A percentile compares a stretch with the other conserved stretches of the same genome.
phyloP scores from a whole-genome alignment of 495 filamentous ascomycete species.

The Penicillium diatomitis region DNA sequence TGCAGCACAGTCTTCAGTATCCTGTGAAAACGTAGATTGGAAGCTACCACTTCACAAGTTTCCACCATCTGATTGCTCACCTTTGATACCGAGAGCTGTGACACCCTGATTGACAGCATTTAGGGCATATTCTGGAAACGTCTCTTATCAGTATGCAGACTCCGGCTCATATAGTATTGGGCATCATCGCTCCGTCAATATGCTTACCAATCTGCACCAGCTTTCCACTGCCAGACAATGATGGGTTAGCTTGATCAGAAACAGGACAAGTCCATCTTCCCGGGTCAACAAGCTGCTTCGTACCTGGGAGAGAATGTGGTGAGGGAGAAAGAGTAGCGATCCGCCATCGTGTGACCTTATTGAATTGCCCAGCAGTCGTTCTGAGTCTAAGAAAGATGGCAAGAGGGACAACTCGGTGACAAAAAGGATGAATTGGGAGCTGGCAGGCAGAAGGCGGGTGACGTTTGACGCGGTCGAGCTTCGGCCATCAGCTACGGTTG shows the following conservation, averaged over 20 bases:
- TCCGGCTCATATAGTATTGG: background rate
- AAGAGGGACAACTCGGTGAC: constrained; percentile 8
- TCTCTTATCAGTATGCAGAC: constrained; percentile 8
- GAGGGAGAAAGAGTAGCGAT: constrained; percentile 98
- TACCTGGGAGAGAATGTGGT: constrained; percentile 99
- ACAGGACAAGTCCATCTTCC: background rate
- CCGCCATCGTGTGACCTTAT: constrained; percentile 59
- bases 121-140: constrained; percentile 81
- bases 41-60: background rate
- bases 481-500: constrained; percentile 12
- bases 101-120: constrained; percentile 99
- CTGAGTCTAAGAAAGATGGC: constrained; percentile 1
- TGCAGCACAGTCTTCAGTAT: no score
- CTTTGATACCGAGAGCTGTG: constrained; percentile 97
- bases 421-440: background rate
- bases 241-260: constrained; percentile 36
- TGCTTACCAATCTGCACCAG: constrained; percentile 61
- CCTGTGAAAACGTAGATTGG: no score
- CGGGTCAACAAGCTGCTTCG: constrained; percentile 19
- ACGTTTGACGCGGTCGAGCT: constrained; percentile 21
- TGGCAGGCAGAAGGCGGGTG: constrained; percentile 24
- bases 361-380: background rate
- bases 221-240: constrained; percentile 60
- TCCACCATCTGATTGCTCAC: constrained; percentile 30
- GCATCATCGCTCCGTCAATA: background rate